Percentiles rank a stretch among this genome's conserved stretches.
Evolutionary conservation across 768 basidiomycete species (phyloP).

Genomic region (Sarcodon sp.): DNA sequence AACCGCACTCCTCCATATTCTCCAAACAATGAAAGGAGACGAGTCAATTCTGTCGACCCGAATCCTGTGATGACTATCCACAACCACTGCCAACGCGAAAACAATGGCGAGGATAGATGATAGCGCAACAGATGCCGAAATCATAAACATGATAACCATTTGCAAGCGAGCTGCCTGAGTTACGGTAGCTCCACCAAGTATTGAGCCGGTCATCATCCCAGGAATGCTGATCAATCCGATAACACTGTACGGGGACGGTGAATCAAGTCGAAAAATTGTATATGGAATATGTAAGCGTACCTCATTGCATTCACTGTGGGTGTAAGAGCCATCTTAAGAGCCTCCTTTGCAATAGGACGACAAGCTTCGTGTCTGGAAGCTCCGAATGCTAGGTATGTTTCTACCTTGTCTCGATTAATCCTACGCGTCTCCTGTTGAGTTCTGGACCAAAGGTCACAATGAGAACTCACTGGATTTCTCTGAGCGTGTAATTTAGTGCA

Average conservation of each 20-base stretch:
- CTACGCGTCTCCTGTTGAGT: constrained; percentile 19
- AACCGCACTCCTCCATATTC: not conserved
- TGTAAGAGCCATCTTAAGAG: constrained; percentile 65
- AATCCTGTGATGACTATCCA: constrained; percentile 58
- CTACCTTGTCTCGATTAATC: constrained; percentile 77
- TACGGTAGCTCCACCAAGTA: constrained; percentile 76
- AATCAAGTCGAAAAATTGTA: not conserved
- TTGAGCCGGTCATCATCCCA: constrained; percentile 89
- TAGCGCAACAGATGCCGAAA: constrained; percentile 64
- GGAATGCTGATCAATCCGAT: constrained; percentile 71
- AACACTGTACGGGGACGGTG: constrained; percentile 29
- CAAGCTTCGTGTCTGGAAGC: constrained; percentile 79
- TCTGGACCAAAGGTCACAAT: not conserved
- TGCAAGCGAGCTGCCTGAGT: constrained; percentile 78
- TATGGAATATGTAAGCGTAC: constrained; percentile 17
- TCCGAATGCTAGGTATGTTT: constrained; percentile 78
- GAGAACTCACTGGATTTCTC: constrained; percentile 52
- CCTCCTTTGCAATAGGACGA: constrained; percentile 64
- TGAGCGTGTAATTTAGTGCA: constrained; percentile 55
- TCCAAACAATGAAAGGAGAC: not conserved
- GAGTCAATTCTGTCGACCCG: constrained; percentile 47
- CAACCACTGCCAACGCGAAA: constrained; percentile 43
- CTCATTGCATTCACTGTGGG: constrained; percentile 85
- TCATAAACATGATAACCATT: constrained; percentile 95
- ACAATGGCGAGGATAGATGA: constrained; percentile 54